Percentiles rank a stretch among this genome's conserved stretches.
These are phyloP conservation scores for Ormosia semicastrata DNA, from an alignment of 306 rosid genomes.

Conservation along the genomic window DNA sequence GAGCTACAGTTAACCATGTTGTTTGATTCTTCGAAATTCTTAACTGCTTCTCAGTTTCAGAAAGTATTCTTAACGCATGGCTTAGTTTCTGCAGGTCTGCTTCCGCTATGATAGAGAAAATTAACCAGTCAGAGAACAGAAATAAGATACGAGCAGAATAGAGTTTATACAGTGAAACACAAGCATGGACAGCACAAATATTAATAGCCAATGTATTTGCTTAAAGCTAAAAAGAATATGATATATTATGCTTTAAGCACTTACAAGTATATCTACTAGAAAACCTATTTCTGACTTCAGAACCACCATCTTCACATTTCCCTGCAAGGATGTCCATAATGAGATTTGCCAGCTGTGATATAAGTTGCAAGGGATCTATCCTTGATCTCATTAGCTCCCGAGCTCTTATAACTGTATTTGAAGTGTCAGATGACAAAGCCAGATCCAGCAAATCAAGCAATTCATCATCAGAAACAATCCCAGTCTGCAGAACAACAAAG, in stretches of 20 bases:
- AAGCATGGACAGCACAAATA: background rate
- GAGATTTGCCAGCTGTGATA: conserved; percentile 79
- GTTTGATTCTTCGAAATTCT: conserved; percentile 79
- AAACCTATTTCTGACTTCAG: conserved; percentile 53
- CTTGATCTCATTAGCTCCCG: conserved; percentile 82
- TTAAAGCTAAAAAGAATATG: background rate
- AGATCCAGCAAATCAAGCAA: conserved; percentile 81
- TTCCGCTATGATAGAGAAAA: conserved; percentile 51
- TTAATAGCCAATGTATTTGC: background rate
- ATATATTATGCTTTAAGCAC: conserved; percentile 22
- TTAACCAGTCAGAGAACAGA: conserved; percentile 27
- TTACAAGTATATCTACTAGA: conserved; percentile 54
- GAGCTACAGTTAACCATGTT: conserved; percentile 88
- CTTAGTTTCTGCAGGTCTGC: conserved; percentile 68
- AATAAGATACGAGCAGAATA: background rate
- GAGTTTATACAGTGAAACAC: conserved; percentile 4
- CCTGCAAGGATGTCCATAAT: conserved; percentile 92
- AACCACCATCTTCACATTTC: conserved; percentile 47
- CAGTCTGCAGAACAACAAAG: conserved; percentile 58
- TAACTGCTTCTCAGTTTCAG: conserved; percentile 79
- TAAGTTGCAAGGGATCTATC: conserved; percentile 81
- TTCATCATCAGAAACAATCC: conserved; percentile 77
- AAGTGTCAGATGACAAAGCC: conserved; percentile 80
- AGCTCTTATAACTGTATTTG: conserved; percentile 74
- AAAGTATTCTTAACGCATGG: conserved; percentile 67